A percentile compares a stretch with the other conserved stretches of the same genome.
These are phyloP conservation scores for Saturnispora ahearnii DNA, from an alignment of 805 yeast genomes.

Conservation along the genomic window DNA sequence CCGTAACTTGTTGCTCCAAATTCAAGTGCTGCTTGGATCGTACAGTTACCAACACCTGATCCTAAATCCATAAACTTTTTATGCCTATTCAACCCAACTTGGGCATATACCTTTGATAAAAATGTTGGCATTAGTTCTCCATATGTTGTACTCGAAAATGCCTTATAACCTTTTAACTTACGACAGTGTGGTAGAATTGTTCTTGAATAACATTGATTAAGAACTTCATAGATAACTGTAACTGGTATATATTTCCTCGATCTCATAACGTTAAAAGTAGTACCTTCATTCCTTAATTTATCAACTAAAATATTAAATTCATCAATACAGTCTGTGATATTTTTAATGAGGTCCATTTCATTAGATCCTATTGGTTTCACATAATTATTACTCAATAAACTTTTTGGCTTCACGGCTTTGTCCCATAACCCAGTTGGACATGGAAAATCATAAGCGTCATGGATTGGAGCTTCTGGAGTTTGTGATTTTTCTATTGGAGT, in stretches of 20 bases:
- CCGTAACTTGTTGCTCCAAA: slow-evolving; percentile 81
- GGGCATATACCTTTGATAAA: slow-evolving; percentile 52
- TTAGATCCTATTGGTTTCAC: not conserved
- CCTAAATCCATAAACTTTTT: slow-evolving; percentile 80
- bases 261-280: slow-evolving; percentile 14
- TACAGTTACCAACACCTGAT: slow-evolving; percentile 91
- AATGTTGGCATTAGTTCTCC: slow-evolving; percentile 84
- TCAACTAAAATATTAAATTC: slow-evolving; percentile 37
- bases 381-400: not conserved
- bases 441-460: not conserved
- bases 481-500: not conserved
- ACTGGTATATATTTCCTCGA: slow-evolving; percentile 26
- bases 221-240: slow-evolving; percentile 52
- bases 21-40: slow-evolving; percentile 81
- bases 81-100: slow-evolving; percentile 44
- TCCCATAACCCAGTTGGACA: not conserved
- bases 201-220: slow-evolving; percentile 66
- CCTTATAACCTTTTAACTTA: slow-evolving; percentile 60
- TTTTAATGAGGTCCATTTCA: slow-evolving; percentile 4
- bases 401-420: not conserved
- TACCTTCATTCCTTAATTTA: slow-evolving; percentile 28
- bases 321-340: slow-evolving; percentile 21
- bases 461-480: not conserved
- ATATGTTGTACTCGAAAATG: slow-evolving; percentile 84
- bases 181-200: slow-evolving; percentile 67